These are phyloP conservation scores for Cyberlindnera maclurae DNA, from an alignment of 805 yeast species.

Conservation along the genomic window DNA sequence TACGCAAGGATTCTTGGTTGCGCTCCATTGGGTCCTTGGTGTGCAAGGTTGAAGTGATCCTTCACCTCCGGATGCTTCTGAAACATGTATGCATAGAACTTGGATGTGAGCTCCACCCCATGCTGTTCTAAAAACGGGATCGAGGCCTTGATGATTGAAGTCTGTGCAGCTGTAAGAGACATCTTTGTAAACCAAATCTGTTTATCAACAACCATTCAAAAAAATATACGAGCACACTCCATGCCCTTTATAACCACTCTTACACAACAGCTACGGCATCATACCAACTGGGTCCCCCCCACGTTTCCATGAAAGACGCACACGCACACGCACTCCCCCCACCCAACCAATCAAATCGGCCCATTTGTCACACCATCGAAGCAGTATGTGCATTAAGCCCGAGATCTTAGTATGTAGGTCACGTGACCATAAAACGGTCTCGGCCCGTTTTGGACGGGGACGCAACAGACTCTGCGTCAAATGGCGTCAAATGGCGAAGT, in stretches of 20 bases:
- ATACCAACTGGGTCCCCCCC: no score
- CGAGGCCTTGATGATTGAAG: constrained; percentile 36
- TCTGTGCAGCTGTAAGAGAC: constrained; percentile 27
- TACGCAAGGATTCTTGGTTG: constrained; percentile 63
- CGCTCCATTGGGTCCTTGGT: constrained; percentile 40
- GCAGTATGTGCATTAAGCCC: constrained; percentile 4
- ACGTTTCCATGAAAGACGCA: no score
- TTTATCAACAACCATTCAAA: no score
- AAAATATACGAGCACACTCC: no score
- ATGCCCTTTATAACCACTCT: no score
- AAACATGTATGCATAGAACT: constrained; percentile 52
- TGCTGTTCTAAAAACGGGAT: constrained; percentile 49
- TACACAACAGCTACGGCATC: no score
- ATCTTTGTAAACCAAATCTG: constrained; percentile 4
- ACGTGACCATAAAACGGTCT: constrained; percentile 2
- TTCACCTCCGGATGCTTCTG: constrained; percentile 44
- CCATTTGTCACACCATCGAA: no score
- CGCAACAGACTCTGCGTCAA: no score
- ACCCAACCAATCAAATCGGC: no score
- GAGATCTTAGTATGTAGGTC: constrained; percentile 5
- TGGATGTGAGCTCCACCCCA: constrained; percentile 48
- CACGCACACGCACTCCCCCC: no score
- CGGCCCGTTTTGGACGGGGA: no score
- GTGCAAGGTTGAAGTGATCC: constrained; percentile 52
- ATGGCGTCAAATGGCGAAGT: no score